Base-by-base conservation (phyloP, 345 rosid genomes). In the Nasturtium officinale region DNA sequence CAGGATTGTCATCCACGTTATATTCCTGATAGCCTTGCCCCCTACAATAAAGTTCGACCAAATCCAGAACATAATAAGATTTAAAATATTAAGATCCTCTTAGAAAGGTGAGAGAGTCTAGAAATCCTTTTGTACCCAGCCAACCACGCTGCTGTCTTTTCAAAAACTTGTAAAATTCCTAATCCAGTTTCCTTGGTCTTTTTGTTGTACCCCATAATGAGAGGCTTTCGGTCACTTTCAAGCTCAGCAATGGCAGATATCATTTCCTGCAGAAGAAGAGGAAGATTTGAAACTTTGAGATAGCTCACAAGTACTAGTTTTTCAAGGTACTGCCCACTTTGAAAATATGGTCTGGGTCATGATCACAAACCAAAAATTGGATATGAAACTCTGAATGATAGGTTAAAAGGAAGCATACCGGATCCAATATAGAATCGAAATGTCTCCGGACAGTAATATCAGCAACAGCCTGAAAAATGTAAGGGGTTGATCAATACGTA, bases 201-300 rank as follows among this genome's bases (percentile, higher is more conserved):
- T 73, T 84, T 90, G 68, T 82, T 83, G 79, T 84, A 85, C 32
- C 80, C 78, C 52, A 71, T 62, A 48, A 89, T 80, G 73, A 95
- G 91, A 56, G 85, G 89, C 77, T 84, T 91, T 50, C 99, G 81
- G 73, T 90, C 92, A 84, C 99, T 91, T 79, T 81, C 98, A 71
- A 91, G 94, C 74, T 91, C 98, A 17, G 93, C 91, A 82, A 95
- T 82, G 28, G 93, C 86, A 74, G 94, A 86, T 61, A 95, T 80
- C 98, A 95, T 90, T 17, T 79, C 96, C 99, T 95, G 85, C 70
- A 81, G 57, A 75, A 29, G 75, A 62, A 60, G 26, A 59, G 40
- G 60, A 52, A 30, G 7, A 32, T 9, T 47, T 21, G 59, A 37
- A 65, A 75, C 65, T 69, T 16, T 23, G 25, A 23, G 25, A 23